Evolutionary conservation across 805 yeast species (phyloP).

Genomic region (Candida hungchunana): DNA sequence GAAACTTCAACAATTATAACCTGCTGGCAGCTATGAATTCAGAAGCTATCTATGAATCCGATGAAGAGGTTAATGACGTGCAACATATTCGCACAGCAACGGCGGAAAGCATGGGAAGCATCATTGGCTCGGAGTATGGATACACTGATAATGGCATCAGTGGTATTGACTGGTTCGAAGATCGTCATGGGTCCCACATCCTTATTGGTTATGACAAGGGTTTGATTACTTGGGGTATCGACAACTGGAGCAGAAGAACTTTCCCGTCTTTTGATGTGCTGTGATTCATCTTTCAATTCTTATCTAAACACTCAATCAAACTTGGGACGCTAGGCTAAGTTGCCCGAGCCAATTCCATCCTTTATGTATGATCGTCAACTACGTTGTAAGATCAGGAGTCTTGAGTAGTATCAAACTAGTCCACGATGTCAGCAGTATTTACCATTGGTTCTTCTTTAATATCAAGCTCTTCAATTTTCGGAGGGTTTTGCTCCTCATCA

Average conservation of each 20-base stretch:
- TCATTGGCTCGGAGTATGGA: constrained; percentile 20
- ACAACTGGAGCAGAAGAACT: constrained; percentile 57
- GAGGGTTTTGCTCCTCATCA: constrained; percentile 7
- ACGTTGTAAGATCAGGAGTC: background rate
- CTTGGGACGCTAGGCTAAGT: too few relatives aligned
- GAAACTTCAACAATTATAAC: constrained; percentile 24
- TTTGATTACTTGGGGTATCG: constrained; percentile 63
- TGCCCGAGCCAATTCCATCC: too few relatives aligned
- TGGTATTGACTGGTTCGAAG: constrained; percentile 58
- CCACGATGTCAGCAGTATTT: constrained; percentile 38
- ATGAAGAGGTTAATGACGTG: constrained; percentile 24
- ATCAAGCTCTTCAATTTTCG: constrained; percentile 18
- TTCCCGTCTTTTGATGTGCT: constrained; percentile 51
- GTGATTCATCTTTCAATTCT: too few relatives aligned
- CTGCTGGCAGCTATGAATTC: constrained; percentile 17
- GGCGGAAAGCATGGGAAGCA: constrained; percentile 10
- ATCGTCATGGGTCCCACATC: constrained; percentile 45
- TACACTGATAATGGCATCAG: constrained; percentile 46
- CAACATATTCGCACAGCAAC: constrained; percentile 9
- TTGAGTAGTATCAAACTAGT: constrained; percentile 10
- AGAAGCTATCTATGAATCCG: constrained; percentile 15
- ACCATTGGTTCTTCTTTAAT: constrained; percentile 9
- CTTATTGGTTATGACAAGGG: constrained; percentile 67
- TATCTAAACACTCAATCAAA: too few relatives aligned
- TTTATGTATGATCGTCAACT: too few relatives aligned